Evolutionary conservation across 208 protist genomes (phyloP).

Genomic region (Balamuthia mandrillaris): DNA sequence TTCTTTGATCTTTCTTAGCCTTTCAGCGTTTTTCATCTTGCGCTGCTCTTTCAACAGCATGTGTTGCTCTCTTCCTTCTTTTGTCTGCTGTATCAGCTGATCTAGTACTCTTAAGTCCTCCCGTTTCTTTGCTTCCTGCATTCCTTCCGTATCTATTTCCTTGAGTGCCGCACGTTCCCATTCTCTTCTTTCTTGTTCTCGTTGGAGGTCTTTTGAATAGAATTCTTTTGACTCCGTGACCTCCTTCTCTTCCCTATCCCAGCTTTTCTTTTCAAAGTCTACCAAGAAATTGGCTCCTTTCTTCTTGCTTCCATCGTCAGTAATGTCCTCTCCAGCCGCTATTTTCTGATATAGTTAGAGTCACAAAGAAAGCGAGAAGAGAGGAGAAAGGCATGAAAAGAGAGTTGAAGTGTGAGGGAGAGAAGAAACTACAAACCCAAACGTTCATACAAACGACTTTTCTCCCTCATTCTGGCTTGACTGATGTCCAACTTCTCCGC

Average conservation of each 20-base stretch:
- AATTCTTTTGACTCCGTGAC: neutral
- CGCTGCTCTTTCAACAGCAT: neutral
- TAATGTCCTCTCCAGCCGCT: neutral
- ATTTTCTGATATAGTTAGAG: neutral
- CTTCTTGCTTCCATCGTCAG: neutral
- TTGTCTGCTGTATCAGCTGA: conserved; percentile 3
- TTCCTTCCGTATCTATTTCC: neutral
- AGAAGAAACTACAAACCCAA: neutral
- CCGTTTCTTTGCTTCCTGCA: neutral
- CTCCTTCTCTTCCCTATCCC: neutral
- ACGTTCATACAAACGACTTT: neutral
- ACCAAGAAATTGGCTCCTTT: conserved; percentile 24
- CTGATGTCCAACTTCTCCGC: conserved; percentile 14
- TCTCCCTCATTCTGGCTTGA: too few species aligned
- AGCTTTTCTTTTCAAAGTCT: conserved; percentile 2
- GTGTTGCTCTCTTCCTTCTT: neutral
- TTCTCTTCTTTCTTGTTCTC: neutral
- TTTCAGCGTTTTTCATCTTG: neutral
- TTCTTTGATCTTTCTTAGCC: conserved; percentile 17
- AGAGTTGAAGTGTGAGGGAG: neutral
- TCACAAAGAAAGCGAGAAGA: neutral
- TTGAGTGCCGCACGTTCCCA: neutral
- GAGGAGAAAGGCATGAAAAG: neutral
- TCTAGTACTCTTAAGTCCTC: neutral
- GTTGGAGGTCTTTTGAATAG: neutral